Evolutionary conservation across 257 asterid genomes (phyloP).

Genomic region (Ballota nigra): DNA sequence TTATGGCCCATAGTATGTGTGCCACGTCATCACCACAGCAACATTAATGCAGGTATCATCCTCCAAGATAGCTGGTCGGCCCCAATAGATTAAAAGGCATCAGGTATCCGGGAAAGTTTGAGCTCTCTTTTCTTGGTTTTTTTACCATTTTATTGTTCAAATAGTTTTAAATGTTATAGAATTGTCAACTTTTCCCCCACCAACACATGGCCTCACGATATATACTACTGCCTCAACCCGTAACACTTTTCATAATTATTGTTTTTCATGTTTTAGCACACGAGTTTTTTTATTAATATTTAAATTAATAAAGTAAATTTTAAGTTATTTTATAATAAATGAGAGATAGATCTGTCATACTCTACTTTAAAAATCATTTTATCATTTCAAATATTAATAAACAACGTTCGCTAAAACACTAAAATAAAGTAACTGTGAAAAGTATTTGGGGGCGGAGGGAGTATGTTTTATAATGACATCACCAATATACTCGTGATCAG

Average conservation of each 20-base stretch:
- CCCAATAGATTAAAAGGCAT: slow-evolving; percentile 18
- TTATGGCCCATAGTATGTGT: background rate
- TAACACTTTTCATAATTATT: too few species aligned
- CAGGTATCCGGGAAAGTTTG: slow-evolving; percentile 11
- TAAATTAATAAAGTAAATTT: too few species aligned
- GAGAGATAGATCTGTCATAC: too few species aligned
- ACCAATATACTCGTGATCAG: background rate
- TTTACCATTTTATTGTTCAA: background rate
- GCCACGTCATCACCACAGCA: slow-evolving; percentile 34
- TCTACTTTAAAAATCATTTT: too few species aligned
- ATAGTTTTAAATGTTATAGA: background rate
- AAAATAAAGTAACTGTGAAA: too few species aligned
- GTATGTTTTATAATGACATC: background rate
- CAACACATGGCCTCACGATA: background rate
- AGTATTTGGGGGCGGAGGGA: too few species aligned
- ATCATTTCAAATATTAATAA: too few species aligned
- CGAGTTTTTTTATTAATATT: too few species aligned
- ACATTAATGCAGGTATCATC: slow-evolving; percentile 36
- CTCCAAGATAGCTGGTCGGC: slow-evolving; percentile 41
- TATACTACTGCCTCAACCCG: too few species aligned
- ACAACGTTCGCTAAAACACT: too few species aligned
- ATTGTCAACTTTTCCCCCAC: background rate
- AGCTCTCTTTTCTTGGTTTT: background rate
- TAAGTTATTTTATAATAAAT: too few species aligned
- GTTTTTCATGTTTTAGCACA: too few species aligned